Conservation (phyloP, 2,329 filamentous ascomycete species). For the Cladosporium oxysporum region DNA sequence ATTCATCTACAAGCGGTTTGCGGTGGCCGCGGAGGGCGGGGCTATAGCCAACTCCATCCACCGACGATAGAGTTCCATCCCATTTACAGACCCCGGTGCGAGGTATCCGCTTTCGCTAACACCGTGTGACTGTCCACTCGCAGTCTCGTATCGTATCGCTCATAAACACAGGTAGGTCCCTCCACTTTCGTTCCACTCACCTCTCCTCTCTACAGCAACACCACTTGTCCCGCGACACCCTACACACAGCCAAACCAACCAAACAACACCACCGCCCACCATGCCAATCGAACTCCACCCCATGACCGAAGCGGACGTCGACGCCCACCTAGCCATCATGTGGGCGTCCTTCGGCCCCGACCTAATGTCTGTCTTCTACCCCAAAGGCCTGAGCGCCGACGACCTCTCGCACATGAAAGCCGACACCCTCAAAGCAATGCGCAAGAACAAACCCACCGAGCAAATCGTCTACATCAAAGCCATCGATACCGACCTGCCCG, state of each 20-base stretch:
- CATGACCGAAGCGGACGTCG: conserved; percentile 29
- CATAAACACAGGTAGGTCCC: not conserved
- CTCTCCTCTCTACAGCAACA: not conserved
- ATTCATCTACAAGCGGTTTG: not conserved
- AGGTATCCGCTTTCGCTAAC: conserved; percentile 3
- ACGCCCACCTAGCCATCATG: conserved; percentile 29
- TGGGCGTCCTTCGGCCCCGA: conserved; percentile 32
- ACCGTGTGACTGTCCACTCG: not conserved
- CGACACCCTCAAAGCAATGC: conserved; percentile 17
- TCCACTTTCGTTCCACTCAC: not conserved
- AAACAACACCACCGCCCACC: conserved; percentile 11
- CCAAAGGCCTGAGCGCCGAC: conserved; percentile 29
- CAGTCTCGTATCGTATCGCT: not conserved
- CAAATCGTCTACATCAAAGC: conserved; percentile 29
- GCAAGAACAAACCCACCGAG: conserved; percentile 14
- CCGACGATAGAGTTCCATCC: not conserved
- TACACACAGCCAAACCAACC: not conserved
- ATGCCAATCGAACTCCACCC: conserved; percentile 36
- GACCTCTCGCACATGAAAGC: conserved; percentile 21
- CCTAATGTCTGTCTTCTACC: conserved; percentile 35
- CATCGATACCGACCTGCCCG: conserved; percentile 33
- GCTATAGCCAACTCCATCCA: conserved; percentile 15
- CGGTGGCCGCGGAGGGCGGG: conserved; percentile 9
- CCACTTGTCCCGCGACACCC: not conserved
- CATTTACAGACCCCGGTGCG: not conserved